Conservation (phyloP, 192 early-diverging fungal species). For the Chytriomyces sp. region DNA sequence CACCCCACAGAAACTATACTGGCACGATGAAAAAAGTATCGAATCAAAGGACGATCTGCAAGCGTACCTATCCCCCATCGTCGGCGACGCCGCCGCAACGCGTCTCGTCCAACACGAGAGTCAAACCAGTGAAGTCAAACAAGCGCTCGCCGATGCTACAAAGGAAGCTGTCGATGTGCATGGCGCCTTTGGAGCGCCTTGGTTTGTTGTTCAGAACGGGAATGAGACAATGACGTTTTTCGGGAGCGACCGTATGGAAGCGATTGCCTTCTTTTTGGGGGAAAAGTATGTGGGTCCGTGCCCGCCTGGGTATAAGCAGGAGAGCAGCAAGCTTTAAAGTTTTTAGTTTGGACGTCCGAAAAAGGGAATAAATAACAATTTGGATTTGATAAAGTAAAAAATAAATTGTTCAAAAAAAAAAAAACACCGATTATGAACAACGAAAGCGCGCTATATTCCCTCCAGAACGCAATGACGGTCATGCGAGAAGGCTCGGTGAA, state of each 20-base stretch:
- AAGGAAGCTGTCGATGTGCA: conserved; percentile 37
- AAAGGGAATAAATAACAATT: not conserved
- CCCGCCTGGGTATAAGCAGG: conserved; percentile 17
- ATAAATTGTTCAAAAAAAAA: too few species aligned
- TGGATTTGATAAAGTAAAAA: too few species aligned
- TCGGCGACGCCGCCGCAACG: conserved; percentile 6
- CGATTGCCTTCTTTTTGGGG: conserved; percentile 44
- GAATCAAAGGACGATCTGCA: conserved; percentile 17
- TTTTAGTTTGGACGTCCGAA: not conserved
- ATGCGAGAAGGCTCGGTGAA: not conserved
- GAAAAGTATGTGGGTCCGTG: conserved; percentile 33
- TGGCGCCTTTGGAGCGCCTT: conserved; percentile 53
- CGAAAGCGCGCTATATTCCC: too few species aligned
- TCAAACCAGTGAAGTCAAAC: conserved; percentile 38
- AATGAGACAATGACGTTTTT: conserved; percentile 42
- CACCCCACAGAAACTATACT: conserved; percentile 32
- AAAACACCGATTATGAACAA: too few species aligned
- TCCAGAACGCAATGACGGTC: too few species aligned
- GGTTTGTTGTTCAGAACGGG: conserved; percentile 40
- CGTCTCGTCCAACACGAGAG: conserved; percentile 13
- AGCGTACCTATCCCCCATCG: conserved; percentile 31
- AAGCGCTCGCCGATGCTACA: conserved; percentile 31
- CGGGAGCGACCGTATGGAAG: conserved; percentile 54
- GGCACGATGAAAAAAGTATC: conserved; percentile 31
- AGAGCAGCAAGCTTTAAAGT: not conserved